These are phyloP conservation scores for Fusarium tricinctum DNA, from an alignment of 2,329 filamentous ascomycete genomes.

Conservation along the genomic window DNA sequence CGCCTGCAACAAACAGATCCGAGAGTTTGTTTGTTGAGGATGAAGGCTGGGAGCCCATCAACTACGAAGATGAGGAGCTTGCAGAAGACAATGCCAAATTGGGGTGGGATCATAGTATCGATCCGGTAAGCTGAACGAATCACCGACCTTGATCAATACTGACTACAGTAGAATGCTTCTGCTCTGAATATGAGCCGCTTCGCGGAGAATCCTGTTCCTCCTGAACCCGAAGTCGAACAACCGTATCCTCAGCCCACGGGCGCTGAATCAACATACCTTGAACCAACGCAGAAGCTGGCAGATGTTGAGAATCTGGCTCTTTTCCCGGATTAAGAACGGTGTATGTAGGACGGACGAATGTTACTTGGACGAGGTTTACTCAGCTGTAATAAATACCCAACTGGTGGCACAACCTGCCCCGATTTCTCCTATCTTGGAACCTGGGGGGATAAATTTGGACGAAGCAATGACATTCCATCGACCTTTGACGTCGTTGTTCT, in stretches of 20 bases:
- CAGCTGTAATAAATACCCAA: constrained; percentile 69
- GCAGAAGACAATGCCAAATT: constrained; percentile 76
- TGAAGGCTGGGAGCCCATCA: constrained; percentile 80
- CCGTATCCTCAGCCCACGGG: constrained; percentile 43
- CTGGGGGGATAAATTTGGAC: constrained; percentile 65
- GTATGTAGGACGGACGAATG: constrained; percentile 4
- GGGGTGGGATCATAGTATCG: constrained; percentile 79
- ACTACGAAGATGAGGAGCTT: constrained; percentile 67
- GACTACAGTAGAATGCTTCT: constrained; percentile 60
- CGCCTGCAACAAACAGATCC: constrained; percentile 70
- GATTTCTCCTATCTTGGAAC: constrained; percentile 69
- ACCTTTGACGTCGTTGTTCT: constrained; percentile 76
- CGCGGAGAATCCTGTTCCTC: constrained; percentile 44
- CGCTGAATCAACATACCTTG: constrained; percentile 60
- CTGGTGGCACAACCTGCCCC: constrained; percentile 93
- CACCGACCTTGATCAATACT: constrained; percentile 39
- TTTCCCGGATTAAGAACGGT: constrained; percentile 55
- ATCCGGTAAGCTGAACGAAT: constrained; percentile 65
- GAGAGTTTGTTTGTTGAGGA: constrained; percentile 83
- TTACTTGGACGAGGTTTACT: constrained; percentile 37
- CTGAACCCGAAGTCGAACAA: constrained; percentile 29
- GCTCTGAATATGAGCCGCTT: constrained; percentile 60
- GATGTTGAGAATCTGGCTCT: constrained; percentile 69
- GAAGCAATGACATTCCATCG: constrained; percentile 77
- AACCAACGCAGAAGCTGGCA: constrained; percentile 81